Evolutionary conservation across 495 filamentous ascomycete genomes (phyloP), one percentile per base, ranked within the genome.

Genomic region (Astrothelium macrocarpum): DNA sequence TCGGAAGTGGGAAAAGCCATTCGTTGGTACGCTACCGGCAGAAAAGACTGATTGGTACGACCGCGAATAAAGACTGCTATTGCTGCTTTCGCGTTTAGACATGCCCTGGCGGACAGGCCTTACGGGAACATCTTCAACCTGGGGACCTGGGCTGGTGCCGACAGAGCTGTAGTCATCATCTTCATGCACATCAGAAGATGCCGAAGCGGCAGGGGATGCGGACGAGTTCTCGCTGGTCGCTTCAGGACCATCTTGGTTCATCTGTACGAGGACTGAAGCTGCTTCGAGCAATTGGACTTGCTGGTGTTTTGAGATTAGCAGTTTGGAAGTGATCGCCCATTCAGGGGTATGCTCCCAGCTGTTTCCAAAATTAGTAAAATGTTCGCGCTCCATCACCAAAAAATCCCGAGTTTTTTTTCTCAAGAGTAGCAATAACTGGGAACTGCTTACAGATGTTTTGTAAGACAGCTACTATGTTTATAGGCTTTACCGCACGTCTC

Each of bases 381-480:
- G 32, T 42, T 45, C 32, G 31, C n/a, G n/a, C n/a, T n/a, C n/a
- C n/a, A n/a, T n/a, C n/a, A n/a, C n/a, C n/a, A n/a, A n/a, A n/a
- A n/a, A n/a, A n/a, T n/a, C n/a, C n/a, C n/a, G n/a, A n/a, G n/a
- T n/a, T n/a, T n/a, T n/a, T n/a, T n/a, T n/a, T n/a, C n/a, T n/a
- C n/a, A n/a, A 59, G 59, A 59, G 62, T 45, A 32, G 16, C 45
- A 34, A n/a, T 18, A 42, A 18, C 3, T 23, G 34, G 71, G 73
- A 83, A 81, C 82, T 85, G 97, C 94, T 86, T 87, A 98, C 94
- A 97, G 90, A 87, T 98, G 94, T 85, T 98, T 98, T 75, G 90
- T 94, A 81, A 98, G 86, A 87, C 94, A 98, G 82, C 95, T 97
- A 86, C 93, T 93, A 85, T 98, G 94, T 87, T 98, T 98, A 86